Evolutionary conservation across 495 filamentous ascomycete genomes (phyloP).

Genomic region (Tuber indicum): DNA sequence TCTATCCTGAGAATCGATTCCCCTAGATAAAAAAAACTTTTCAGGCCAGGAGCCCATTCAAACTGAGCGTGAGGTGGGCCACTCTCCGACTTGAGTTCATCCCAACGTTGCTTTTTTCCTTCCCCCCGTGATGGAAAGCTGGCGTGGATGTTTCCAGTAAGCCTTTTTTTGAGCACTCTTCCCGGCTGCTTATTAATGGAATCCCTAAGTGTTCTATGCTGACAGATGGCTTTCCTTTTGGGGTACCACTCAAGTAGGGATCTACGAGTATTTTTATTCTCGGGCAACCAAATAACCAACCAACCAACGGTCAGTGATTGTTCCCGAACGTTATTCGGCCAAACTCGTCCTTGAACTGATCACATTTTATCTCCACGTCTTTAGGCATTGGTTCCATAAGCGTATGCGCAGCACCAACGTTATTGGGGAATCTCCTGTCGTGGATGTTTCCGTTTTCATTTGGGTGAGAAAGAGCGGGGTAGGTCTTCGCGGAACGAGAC

Average conservation of each 20-base stretch:
- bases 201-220: background rate
- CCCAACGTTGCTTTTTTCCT: background rate
- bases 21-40: background rate
- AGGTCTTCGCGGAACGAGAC: background rate
- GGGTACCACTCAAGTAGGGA: background rate
- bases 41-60: background rate
- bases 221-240: background rate
- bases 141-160: background rate
- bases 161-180: background rate
- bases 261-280: background rate
- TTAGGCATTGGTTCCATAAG: background rate
- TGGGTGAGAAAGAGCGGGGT: background rate
- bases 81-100: background rate
- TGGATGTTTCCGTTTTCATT: background rate
- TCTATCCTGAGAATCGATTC: background rate
- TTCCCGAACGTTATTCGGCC: background rate
- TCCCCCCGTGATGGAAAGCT: background rate
- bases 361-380: slow-evolving; percentile 2
- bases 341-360: background rate
- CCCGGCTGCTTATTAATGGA: background rate
- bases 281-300: background rate
- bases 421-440: background rate
- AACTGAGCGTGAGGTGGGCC: background rate
- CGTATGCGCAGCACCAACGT: background rate
- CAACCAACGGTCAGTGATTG: background rate